Evolutionary conservation across 805 yeast genomes (phyloP).

Genomic region (Lachancea sp.): DNA sequence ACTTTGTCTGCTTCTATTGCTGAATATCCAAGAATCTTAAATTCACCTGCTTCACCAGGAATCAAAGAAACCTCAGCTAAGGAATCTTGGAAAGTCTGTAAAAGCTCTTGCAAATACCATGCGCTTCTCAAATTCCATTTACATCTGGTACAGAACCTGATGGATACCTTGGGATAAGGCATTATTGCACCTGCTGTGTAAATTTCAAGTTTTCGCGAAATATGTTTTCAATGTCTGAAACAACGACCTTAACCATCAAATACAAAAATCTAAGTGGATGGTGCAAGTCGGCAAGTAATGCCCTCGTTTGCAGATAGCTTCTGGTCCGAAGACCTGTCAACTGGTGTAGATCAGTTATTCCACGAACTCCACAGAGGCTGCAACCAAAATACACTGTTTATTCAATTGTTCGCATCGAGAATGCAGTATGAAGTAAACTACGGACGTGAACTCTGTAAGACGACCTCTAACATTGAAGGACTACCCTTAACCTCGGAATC

Average conservation of each 20-base stretch:
- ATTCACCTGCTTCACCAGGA: slow-evolving; percentile 50
- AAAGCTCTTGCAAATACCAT: slow-evolving; percentile 79
- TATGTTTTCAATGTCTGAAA: background rate
- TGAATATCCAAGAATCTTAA: slow-evolving; percentile 44
- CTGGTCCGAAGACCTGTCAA: slow-evolving; percentile 63
- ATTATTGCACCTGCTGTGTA: slow-evolving; percentile 8
- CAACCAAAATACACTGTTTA: slow-evolving; percentile 62
- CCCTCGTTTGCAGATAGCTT: slow-evolving; percentile 67
- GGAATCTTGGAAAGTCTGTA: slow-evolving; percentile 67
- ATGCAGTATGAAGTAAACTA: slow-evolving; percentile 67
- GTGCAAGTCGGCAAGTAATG: slow-evolving; percentile 13
- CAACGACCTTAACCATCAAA: background rate
- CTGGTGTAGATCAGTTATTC: slow-evolving; percentile 48
- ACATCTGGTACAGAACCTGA: slow-evolving; percentile 74
- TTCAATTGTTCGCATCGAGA: slow-evolving; percentile 56
- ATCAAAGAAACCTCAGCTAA: slow-evolving; percentile 49
- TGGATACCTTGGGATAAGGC: slow-evolving; percentile 55
- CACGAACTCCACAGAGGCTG: slow-evolving; percentile 54
- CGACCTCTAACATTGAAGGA: slow-evolving; percentile 21
- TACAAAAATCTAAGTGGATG: background rate
- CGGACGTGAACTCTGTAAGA: slow-evolving; percentile 45
- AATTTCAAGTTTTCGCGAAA: background rate
- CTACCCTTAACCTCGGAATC: slow-evolving; percentile 15
- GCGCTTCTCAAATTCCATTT: slow-evolving; percentile 85
- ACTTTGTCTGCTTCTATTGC: slow-evolving; percentile 23